Evolutionary conservation across 1,284 basidiomycete genomes (phyloP).

Genomic region (Schizophyllum amplum): DNA sequence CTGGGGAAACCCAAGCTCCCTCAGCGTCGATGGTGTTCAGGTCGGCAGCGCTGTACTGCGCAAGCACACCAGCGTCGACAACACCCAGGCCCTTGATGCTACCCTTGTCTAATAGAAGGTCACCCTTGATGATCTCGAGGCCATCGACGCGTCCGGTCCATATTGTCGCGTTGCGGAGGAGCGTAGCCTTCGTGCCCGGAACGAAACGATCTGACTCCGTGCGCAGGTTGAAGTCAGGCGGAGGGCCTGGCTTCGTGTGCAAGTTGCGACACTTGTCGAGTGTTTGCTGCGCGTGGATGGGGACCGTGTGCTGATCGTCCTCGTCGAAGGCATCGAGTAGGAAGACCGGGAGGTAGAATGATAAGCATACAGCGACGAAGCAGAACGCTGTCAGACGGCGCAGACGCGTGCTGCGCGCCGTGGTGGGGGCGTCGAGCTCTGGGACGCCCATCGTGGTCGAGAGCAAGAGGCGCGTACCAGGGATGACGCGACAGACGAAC

Average conservation of each 20-base stretch:
- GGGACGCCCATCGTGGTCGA: background rate
- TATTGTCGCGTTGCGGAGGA: constrained; percentile 75
- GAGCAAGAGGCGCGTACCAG: background rate
- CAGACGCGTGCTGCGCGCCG: background rate
- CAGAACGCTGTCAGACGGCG: background rate
- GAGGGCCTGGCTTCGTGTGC: constrained; percentile 40
- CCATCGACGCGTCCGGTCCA: constrained; percentile 73
- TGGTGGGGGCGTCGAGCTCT: background rate
- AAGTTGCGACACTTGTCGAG: constrained; percentile 17
- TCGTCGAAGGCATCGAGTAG: background rate
- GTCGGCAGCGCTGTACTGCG: constrained; percentile 13
- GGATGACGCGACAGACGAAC: background rate
- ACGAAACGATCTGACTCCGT: constrained; percentile 63
- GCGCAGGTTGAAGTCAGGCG: constrained; percentile 46
- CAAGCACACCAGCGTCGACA: constrained; percentile 19
- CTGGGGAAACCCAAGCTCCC: constrained; percentile 62
- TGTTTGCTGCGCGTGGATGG: background rate
- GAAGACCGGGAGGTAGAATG: background rate
- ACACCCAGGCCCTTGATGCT: constrained; percentile 46
- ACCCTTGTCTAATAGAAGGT: constrained; percentile 49
- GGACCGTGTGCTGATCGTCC: background rate
- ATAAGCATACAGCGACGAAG: background rate
- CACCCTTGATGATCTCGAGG: constrained; percentile 54
- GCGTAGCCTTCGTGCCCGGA: constrained; percentile 50
- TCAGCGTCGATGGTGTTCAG: constrained; percentile 29